A percentile compares a stretch with the other conserved stretches of the same genome.
phyloP scores from a whole-genome alignment of 352 stramenopile species.

The Phytophthora cryptogea region DNA sequence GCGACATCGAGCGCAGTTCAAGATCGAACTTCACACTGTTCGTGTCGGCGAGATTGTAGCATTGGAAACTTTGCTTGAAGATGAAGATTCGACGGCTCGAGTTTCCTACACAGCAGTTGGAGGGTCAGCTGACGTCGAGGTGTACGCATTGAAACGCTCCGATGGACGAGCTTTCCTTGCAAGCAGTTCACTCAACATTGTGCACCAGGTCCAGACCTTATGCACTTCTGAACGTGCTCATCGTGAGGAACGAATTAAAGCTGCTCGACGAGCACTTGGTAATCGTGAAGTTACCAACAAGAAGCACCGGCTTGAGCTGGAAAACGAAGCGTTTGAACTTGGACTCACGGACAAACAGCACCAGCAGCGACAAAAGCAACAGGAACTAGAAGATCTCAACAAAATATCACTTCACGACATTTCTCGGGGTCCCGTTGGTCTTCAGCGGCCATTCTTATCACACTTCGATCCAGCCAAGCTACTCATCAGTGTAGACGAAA shows the following conservation, averaged over 20 bases:
- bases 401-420: constrained; percentile 4
- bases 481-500: constrained; percentile 14
- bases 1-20: constrained; percentile 26
- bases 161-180: constrained; percentile 25
- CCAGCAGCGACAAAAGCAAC: constrained; percentile 20
- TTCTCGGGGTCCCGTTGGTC: constrained; percentile 1
- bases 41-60: constrained; percentile 40
- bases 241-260: constrained; percentile 22
- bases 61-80: constrained; percentile 39
- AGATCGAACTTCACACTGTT: constrained; percentile 42
- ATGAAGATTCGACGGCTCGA: constrained; percentile 17
- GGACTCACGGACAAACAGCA: constrained; percentile 27
- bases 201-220: constrained; percentile 15
- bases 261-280: constrained; percentile 13
- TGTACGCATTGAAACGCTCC: constrained; percentile 43
- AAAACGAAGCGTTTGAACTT: constrained; percentile 28
- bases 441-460: constrained; percentile 21
- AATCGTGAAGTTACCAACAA: constrained; percentile 14
- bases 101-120: constrained; percentile 30
- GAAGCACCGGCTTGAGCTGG: constrained; percentile 18
- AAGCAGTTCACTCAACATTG: constrained; percentile 4
- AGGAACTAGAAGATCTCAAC: constrained; percentile 24
- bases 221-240: constrained; percentile 19
- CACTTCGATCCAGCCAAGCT: constrained; percentile 26
- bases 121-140: constrained; percentile 44